A percentile compares a stretch with the other conserved stretches of the same genome.
phyloP scores from a whole-genome alignment of 306 rosid species.

The cucumber (Cucumis sativus) region DNA sequence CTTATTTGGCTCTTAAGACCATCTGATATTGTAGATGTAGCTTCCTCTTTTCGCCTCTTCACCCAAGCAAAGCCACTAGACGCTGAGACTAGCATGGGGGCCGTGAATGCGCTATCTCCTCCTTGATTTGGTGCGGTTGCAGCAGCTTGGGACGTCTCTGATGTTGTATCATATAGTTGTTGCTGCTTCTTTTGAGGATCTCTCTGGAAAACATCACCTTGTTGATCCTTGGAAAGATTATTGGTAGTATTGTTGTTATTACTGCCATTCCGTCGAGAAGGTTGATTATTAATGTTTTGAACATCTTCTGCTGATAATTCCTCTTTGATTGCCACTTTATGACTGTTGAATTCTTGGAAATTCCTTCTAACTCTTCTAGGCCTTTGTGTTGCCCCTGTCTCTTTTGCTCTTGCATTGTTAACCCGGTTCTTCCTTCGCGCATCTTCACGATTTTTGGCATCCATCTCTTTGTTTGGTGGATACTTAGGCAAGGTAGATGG shows the following conservation, averaged over 20 bases:
- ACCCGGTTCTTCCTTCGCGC: conserved; percentile 40
- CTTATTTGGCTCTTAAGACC: conserved; percentile 79
- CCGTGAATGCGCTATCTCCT: conserved; percentile 37
- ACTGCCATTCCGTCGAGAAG: conserved; percentile 16
- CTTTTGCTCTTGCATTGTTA: conserved; percentile 27
- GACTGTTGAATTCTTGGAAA: conserved; percentile 31
- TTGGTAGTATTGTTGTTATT: background rate
- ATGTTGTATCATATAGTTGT: conserved; percentile 32
- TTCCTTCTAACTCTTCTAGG: conserved; percentile 34
- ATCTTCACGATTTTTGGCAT: conserved; percentile 62
- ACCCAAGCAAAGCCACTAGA: conserved; percentile 67
- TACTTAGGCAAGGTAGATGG: conserved; percentile 79
- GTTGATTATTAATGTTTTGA: conserved; percentile 1
- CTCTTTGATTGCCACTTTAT: conserved; percentile 4
- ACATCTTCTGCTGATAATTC: conserved; percentile 17
- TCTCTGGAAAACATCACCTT: conserved; percentile 20
- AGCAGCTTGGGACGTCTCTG: conserved; percentile 19
- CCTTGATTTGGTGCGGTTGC: conserved; percentile 6
- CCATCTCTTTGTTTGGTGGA: conserved; percentile 90
- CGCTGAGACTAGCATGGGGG: conserved; percentile 33
- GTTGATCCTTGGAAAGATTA: conserved; percentile 13
- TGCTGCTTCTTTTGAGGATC: conserved; percentile 16
- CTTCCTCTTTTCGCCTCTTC: conserved; percentile 42
- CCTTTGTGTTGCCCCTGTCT: conserved; percentile 42
- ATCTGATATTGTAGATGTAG: conserved; percentile 61